Percentiles rank a stretch among this genome's conserved stretches.
phyloP scores from a whole-genome alignment of 139 green algal genomes.

The Micromonas pusilla region DNA sequence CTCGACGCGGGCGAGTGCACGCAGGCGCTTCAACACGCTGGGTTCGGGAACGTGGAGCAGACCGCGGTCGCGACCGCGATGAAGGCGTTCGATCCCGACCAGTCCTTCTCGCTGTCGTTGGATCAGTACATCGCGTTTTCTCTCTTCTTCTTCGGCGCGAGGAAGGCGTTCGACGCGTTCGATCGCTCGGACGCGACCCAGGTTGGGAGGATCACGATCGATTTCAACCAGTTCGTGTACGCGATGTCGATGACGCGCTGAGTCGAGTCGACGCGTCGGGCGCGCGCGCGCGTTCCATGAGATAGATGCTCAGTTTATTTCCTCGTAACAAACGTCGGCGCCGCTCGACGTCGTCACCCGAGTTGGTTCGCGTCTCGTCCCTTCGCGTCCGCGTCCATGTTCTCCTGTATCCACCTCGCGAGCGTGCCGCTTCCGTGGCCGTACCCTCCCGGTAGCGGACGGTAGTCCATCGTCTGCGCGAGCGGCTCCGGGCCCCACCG shows the following conservation, averaged over 20 bases:
- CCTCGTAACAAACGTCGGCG: no score
- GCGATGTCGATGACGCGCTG: background rate
- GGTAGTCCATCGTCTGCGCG: no score
- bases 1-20: background rate
- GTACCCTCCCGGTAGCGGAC: no score
- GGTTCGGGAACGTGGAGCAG: background rate
- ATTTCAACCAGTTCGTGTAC: slow-evolving; percentile 15
- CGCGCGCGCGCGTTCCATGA: no score
- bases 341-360: no score
- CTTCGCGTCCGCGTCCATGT: no score
- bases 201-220: background rate
- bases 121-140: slow-evolving; percentile 3
- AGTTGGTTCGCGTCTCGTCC: no score
- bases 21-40: background rate
- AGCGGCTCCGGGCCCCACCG: no score
- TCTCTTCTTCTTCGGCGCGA: background rate
- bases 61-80: background rate
- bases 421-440: no score
- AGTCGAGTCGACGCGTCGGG: no score
- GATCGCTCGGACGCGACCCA: slow-evolving; percentile 2
- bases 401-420: no score
- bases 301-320: no score
- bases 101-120: background rate
- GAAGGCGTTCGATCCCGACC: slow-evolving; percentile 1
- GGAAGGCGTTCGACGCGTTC: background rate